Conservation (phyloP, 2,329 filamentous ascomycete genomes). For the Myriosclerotinia duriaeana region DNA sequence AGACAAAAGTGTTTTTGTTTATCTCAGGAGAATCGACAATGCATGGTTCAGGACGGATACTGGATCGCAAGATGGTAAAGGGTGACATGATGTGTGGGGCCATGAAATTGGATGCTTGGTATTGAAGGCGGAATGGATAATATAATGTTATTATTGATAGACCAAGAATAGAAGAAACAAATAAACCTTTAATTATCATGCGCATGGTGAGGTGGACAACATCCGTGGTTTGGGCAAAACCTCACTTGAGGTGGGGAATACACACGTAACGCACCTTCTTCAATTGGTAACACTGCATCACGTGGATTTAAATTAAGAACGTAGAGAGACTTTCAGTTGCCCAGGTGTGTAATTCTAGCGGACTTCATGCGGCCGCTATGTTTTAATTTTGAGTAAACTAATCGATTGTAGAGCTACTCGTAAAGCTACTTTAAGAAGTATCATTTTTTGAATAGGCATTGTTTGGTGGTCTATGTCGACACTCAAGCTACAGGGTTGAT, state of each 20-base stretch:
- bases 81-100: background rate
- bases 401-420: background rate
- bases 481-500: constrained; percentile 27
- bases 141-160: background rate
- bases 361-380: too few relatives aligned
- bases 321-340: background rate
- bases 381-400: background rate
- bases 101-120: background rate
- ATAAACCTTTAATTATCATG: background rate
- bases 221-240: background rate
- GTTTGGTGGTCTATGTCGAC: background rate
- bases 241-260: background rate
- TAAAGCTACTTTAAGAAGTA: background rate
- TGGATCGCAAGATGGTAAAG: background rate
- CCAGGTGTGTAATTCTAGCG: background rate
- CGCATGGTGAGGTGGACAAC: background rate
- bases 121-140: background rate
- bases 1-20: constrained; percentile 42
- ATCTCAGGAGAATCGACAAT: constrained; percentile 35
- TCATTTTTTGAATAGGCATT: background rate
- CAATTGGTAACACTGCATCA: constrained; percentile 2
- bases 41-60: constrained; percentile 24
- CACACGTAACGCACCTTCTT: background rate
- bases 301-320: background rate
- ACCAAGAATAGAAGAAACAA: background rate